Percentiles rank a stretch among this genome's conserved stretches.
These are phyloP conservation scores for Aureobasidium leucospermi DNA, from an alignment of 2,329 filamentous ascomycete species.

Conservation along the genomic window DNA sequence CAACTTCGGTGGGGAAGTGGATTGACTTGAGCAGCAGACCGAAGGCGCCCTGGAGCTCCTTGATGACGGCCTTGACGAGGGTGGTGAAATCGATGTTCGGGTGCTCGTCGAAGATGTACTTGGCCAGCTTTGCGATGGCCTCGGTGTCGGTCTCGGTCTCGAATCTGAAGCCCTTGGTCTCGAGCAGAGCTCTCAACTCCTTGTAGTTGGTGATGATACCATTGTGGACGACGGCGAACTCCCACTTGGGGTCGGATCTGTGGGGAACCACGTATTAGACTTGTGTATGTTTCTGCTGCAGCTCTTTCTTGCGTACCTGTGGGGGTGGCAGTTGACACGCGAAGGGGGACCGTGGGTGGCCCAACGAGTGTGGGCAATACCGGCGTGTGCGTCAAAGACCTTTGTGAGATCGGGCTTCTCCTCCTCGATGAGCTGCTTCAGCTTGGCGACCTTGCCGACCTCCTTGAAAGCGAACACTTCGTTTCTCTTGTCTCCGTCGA, in stretches of 20 bases:
- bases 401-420: conserved; percentile 78
- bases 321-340: conserved; percentile 93
- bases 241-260: conserved; percentile 89
- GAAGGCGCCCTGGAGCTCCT: conserved; percentile 96
- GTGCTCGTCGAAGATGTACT: conserved; percentile 95
- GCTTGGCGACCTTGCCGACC: conserved; percentile 96
- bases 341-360: conserved; percentile 95
- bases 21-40: conserved; percentile 97
- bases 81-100: conserved; percentile 92
- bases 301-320: conserved; percentile 58
- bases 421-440: conserved; percentile 85
- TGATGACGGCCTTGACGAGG: conserved; percentile 94
- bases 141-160: conserved; percentile 99
- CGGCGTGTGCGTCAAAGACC: conserved; percentile 95
- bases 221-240: conserved; percentile 97
- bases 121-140: conserved; percentile 97
- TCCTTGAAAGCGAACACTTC: conserved; percentile 97
- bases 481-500: conserved; percentile 98
- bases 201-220: conserved; percentile 99
- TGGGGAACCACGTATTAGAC: background rate
- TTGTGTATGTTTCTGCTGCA: background rate
- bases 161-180: conserved; percentile 93
- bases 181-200: conserved; percentile 89
- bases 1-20: conserved; percentile 95
- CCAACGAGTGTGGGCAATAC: conserved; percentile 98